Conservation (phyloP, 202 grass and related monocot species). For the Digitaria exilis region DNA sequence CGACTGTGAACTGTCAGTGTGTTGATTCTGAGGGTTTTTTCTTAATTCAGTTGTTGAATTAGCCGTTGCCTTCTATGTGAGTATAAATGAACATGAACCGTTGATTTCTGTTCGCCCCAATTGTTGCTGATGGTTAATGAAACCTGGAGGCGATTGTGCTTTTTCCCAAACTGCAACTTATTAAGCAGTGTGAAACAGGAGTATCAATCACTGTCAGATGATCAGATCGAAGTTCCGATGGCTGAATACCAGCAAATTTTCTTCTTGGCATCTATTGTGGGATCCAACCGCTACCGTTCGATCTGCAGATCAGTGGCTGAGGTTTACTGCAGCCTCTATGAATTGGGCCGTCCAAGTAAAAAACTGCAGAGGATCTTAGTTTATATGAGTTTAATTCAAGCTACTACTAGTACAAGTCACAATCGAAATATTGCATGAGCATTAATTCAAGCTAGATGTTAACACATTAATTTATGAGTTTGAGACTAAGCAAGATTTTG, state of each 20-base stretch:
- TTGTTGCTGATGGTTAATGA: background rate
- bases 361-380: background rate
- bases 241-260: background rate
- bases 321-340: background rate
- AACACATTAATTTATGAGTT: no score
- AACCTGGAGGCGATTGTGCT: background rate
- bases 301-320: background rate
- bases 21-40: background rate
- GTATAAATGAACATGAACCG: background rate
- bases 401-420: no score
- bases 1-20: background rate
- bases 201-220: background rate
- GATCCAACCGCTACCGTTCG: background rate
- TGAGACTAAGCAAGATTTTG: background rate
- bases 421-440: no score
- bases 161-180: background rate
- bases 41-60: background rate
- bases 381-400: no score
- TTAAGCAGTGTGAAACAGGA: background rate
- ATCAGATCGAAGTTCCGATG: background rate
- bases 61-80: background rate
- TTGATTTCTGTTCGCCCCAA: background rate
- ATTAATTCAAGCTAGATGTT: no score
- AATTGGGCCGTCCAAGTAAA: background rate
- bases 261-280: background rate